phyloP scores from a whole-genome alignment of 768 basidiomycete species.

The Panaeolus cyanescens region DNA sequence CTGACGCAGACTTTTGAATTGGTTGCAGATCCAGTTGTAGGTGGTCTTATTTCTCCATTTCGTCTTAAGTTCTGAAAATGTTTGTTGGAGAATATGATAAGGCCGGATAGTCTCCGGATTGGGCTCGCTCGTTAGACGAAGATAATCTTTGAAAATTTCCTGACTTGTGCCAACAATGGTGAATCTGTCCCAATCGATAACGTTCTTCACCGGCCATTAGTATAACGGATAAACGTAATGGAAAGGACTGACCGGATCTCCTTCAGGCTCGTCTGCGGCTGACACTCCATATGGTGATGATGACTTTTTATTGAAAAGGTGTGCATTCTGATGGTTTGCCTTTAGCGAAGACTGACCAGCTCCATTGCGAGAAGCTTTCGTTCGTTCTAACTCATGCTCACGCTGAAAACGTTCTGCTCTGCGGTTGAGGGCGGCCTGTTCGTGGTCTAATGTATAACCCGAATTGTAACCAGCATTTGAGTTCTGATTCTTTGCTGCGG shows the following conservation, averaged over 20 bases:
- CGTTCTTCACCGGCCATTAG: constrained; percentile 61
- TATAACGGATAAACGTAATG: neutral
- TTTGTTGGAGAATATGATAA: constrained; percentile 78
- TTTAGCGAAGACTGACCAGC: constrained; percentile 34
- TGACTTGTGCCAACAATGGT: constrained; percentile 93
- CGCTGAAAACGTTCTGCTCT: constrained; percentile 90
- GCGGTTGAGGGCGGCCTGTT: constrained; percentile 69
- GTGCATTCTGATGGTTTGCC: constrained; percentile 50
- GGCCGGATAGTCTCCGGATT: constrained; percentile 94
- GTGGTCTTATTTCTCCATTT: constrained; percentile 79
- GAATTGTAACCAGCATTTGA: constrained; percentile 35
- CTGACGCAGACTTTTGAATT: constrained; percentile 96
- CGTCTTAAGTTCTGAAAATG: constrained; percentile 82
- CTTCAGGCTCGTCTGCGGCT: constrained; percentile 65
- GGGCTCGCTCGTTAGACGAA: constrained; percentile 93
- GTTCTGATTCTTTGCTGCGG: constrained; percentile 40
- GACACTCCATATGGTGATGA: constrained; percentile 23
- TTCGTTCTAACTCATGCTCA: constrained; percentile 83
- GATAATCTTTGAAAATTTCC: constrained; percentile 93
- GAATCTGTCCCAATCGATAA: constrained; percentile 93
- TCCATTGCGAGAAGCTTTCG: constrained; percentile 49
- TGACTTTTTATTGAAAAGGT: constrained; percentile 46
- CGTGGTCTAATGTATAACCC: constrained; percentile 49
- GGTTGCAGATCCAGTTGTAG: constrained; percentile 94
- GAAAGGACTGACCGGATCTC: constrained; percentile 59